Evolutionary conservation across 225 moss, liverwort and hornwort genomes (phyloP).

Genomic region (Physcomitrium patens): DNA sequence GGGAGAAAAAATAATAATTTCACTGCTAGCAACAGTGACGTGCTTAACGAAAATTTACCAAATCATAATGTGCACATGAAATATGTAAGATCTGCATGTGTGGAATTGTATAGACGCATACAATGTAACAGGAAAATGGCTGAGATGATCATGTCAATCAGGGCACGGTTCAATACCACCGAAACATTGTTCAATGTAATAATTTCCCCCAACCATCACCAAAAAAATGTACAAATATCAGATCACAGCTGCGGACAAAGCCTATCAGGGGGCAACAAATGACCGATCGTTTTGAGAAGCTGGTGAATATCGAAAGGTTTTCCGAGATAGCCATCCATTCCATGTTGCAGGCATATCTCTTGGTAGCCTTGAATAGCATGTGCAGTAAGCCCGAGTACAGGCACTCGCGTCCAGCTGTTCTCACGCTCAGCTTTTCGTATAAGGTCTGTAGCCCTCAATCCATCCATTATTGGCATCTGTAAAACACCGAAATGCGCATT

Average conservation of each 20-base stretch:
- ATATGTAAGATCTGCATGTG: no score
- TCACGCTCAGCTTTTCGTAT: constrained; percentile 54
- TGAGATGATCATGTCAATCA: not conserved
- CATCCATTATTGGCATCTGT: constrained; percentile 82
- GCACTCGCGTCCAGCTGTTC: constrained; percentile 47
- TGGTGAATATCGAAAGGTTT: constrained; percentile 79
- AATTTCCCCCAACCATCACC: constrained; percentile 5
- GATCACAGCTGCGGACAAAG: not conserved
- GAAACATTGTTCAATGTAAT: constrained; percentile 1
- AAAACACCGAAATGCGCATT: constrained; percentile 2
- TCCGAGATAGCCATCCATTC: constrained; percentile 57
- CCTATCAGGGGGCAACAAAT: constrained; percentile 33
- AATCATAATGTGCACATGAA: no score
- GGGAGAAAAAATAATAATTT: no score
- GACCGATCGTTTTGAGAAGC: constrained; percentile 53
- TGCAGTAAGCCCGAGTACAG: constrained; percentile 67
- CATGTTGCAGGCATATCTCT: constrained; percentile 50
- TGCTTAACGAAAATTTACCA: no score
- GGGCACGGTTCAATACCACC: not conserved
- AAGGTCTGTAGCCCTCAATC: constrained; percentile 56
- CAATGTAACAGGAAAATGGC: not conserved
- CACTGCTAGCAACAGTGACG: no score
- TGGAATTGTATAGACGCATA: no score
- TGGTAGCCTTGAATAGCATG: constrained; percentile 79
- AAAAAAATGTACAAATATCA: constrained; percentile 37